phyloP scores from a whole-genome alignment of 2,329 filamentous ascomycete genomes.

The Aspergillus felis region DNA sequence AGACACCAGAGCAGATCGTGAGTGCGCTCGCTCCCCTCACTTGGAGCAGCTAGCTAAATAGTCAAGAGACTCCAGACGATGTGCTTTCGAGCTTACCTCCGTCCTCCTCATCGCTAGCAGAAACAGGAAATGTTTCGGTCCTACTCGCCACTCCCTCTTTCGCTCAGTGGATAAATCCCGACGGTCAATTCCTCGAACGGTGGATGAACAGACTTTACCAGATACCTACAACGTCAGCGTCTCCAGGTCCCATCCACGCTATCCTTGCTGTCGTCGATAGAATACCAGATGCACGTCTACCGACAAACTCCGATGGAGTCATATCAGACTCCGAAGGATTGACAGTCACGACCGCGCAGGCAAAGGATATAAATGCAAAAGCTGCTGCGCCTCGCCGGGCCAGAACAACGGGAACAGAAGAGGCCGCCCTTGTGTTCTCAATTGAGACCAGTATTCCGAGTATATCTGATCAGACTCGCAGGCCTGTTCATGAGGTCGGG shows the following conservation, averaged over 20 bases:
- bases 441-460: constrained; percentile 11
- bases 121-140: constrained; percentile 24
- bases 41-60: constrained; percentile 3
- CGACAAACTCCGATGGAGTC: neutral
- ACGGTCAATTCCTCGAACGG: constrained; percentile 27
- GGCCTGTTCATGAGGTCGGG: constrained; percentile 29
- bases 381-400: constrained; percentile 23
- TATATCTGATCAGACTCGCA: neutral
- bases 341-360: constrained; percentile 28
- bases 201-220: constrained; percentile 27
- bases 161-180: constrained; percentile 34
- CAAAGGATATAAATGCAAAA: constrained; percentile 27
- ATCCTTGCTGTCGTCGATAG: constrained; percentile 37
- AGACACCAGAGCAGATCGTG: constrained; percentile 27
- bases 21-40: constrained; percentile 3
- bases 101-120: constrained; percentile 10
- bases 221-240: constrained; percentile 4
- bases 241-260: constrained; percentile 18
- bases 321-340: constrained; percentile 32
- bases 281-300: constrained; percentile 21
- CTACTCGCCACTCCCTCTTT: constrained; percentile 37
- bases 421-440: constrained; percentile 31
- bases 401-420: constrained; percentile 26
- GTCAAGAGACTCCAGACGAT: constrained; percentile 26
- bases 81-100: constrained; percentile 26